phyloP scores from a whole-genome alignment of 345 rosid genomes.

The Hibiscus tridactylites region DNA sequence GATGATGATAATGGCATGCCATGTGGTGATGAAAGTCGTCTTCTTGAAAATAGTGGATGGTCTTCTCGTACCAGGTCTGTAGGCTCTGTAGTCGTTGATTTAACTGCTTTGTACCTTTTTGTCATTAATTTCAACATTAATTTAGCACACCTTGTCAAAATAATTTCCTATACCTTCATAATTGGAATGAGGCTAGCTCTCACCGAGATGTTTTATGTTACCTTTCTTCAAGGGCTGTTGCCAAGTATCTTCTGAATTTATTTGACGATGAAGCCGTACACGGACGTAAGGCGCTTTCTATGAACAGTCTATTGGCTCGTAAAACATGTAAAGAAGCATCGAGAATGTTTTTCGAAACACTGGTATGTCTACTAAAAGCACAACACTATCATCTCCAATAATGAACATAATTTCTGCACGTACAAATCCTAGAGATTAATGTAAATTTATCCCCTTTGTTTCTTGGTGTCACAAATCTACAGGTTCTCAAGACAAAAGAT shows the following conservation, averaged over 20 bases:
- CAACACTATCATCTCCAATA: neutral
- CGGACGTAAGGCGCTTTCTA: constrained; percentile 45
- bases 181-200: neutral
- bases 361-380: constrained; percentile 46
- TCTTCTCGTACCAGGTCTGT: constrained; percentile 94
- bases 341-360: constrained; percentile 93
- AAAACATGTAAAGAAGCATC: constrained; percentile 99
- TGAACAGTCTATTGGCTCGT: constrained; percentile 67
- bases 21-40: constrained; percentile 43
- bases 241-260: constrained; percentile 70
- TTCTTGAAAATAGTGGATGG: constrained; percentile 94
- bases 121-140: too few relatives aligned
- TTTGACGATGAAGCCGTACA: constrained; percentile 58
- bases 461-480: neutral
- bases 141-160: neutral
- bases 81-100: neutral
- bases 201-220: constrained; percentile 1
- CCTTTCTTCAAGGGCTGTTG: constrained; percentile 66
- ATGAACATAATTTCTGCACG: neutral
- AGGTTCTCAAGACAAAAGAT: constrained; percentile 94
- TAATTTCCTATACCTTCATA: neutral
- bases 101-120: neutral
- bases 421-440: neutral
- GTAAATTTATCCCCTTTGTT: neutral
- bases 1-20: constrained; percentile 54